Evolutionary conservation across 164 flowering plant genomes (phyloP), one percentile per base, ranked within the genome.

Genomic region (Sextonia rubra): DNA sequence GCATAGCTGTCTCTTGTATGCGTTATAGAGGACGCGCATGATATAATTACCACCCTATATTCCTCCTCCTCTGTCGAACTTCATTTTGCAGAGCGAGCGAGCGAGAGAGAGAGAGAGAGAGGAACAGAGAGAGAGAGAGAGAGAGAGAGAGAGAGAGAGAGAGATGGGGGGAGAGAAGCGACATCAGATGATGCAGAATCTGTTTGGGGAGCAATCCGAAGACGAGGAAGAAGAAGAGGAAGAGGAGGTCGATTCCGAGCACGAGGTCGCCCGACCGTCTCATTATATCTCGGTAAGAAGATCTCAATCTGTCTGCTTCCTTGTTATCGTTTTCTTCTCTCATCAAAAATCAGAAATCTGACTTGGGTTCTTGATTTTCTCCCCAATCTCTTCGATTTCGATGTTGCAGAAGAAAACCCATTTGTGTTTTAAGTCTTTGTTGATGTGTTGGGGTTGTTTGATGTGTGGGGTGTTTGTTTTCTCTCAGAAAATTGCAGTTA

Each of bases 151-250:
- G 48, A 22, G 30, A 25, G 60, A 49, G 74, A 61, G 72, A 44
- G 72, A 68, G 69, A 76, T 73, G 80, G 81, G 80, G 24, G 83
- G 71, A 22, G 83, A 81, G 74, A 81, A 78, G 77, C 64, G 83
- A 70, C 79, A 81, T 48, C 83, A 78, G 81, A 78, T 81, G 83
- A 78, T 81, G 81, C 83, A 81, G 56, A 81, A 78, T 67, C 72
- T 81, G 20, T 81, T 81, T 27, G 83, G 83, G 4, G 83, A 81
- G 48, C 79, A 78, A 69, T 76, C 79, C n/a, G 81, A 78, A 68
- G 83, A 81, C n/a, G 83, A 80, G 26, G 83, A 81, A 58, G 83
- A 73, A 25, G 71, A 72, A n/a, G n/a, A n/a, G n/a, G n/a, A 80
- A 58, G 83, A 80, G 22, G 82, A 80, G 29, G 61, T 80, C 29